These are phyloP conservation scores for Chaetomidium leptoderma DNA, from an alignment of 495 filamentous ascomycete species.

Conservation along the genomic window DNA sequence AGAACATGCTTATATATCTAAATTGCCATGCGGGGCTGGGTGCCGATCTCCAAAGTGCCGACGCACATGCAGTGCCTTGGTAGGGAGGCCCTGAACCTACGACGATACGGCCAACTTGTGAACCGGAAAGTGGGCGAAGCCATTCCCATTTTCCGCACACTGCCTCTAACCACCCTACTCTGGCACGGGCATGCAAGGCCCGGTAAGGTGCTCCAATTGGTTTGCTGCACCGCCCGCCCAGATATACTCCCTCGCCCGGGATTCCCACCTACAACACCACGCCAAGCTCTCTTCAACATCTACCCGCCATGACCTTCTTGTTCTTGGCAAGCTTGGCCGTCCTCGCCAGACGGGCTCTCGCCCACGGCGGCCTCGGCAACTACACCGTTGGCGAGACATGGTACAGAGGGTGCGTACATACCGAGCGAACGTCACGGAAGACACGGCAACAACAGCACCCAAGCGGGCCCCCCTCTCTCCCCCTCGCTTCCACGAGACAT, in stretches of 20 bases:
- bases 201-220: background rate
- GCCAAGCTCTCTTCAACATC: slow-evolving; percentile 4
- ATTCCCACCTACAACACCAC: background rate
- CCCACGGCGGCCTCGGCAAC: slow-evolving; percentile 46
- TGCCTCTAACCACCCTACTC: background rate
- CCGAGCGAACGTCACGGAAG: background rate
- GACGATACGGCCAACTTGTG: background rate
- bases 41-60: background rate
- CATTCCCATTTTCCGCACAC: background rate
- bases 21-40: no score
- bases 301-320: slow-evolving; percentile 16
- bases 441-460: background rate
- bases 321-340: slow-evolving; percentile 30
- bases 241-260: background rate
- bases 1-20: no score
- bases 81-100: no score
- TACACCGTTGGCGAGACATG: slow-evolving; percentile 48
- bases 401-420: slow-evolving; percentile 42
- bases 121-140: background rate
- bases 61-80: background rate
- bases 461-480: background rate
- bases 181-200: background rate
- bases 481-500: background rate
- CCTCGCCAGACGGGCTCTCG: slow-evolving; percentile 26
- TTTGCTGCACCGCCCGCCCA: background rate